Conservation (phyloP, 129 eudicot genomes). For the Dittrichia graveolens region DNA sequence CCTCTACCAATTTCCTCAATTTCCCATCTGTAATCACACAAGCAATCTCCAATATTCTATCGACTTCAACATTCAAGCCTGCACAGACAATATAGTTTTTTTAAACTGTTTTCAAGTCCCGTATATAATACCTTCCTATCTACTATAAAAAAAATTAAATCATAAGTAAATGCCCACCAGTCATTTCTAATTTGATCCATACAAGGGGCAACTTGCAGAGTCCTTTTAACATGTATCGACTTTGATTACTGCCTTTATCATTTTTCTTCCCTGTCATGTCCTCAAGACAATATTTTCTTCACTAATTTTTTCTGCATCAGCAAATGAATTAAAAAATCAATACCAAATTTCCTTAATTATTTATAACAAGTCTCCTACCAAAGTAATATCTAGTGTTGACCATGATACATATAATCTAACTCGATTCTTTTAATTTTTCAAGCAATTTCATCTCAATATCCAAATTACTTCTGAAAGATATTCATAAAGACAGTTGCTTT, state of each 20-base stretch:
- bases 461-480: neutral
- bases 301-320: conserved; percentile 45
- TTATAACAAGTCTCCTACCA: neutral
- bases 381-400: neutral
- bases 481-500: neutral
- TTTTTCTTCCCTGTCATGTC: conserved; percentile 21
- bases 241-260: conserved; percentile 33
- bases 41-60: conserved; percentile 86
- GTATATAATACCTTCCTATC: neutral
- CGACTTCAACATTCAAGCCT: conserved; percentile 76
- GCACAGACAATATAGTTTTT: conserved; percentile 21
- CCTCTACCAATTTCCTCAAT: conserved; percentile 68
- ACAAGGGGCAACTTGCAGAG: conserved; percentile 74
- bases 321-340: conserved; percentile 1
- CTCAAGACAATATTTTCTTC: conserved; percentile 35
- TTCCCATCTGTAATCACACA: conserved; percentile 89
- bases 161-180: conserved; percentile 50
- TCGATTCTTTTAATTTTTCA: neutral
- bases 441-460: neutral
- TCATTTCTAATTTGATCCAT: conserved; percentile 94
- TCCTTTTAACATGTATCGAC: conserved; percentile 13
- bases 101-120: neutral
- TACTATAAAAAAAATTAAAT: neutral
- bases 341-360: neutral
- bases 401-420: neutral